Base-by-base conservation (phyloP, 495 filamentous ascomycete genomes). In the Daldinia bambusicola region DNA sequence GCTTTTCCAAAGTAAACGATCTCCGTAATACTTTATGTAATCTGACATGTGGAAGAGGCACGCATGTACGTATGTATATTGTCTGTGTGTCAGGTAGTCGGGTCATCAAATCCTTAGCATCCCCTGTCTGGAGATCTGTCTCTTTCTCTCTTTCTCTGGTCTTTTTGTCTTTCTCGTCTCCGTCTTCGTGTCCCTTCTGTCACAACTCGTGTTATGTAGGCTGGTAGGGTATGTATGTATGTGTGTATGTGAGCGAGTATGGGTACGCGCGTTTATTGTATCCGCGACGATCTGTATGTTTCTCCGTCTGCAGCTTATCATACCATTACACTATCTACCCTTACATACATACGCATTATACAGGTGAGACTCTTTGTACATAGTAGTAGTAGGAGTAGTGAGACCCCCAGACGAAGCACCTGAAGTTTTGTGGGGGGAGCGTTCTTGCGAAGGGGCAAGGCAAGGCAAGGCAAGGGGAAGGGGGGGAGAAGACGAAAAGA, bases 281-380 rank as follows among this genome's bases (percentile, higher is more conserved):
- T 60, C 70, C 31, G 64, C 70, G 70, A 65, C 64, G 70, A 69
- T 73, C 65, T 62, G 50, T 72, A 73, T 48, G 64, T 64, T 22
- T 61, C 67, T 61, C 67, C 34, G 6, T 53, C 61, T 68, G 63
- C 62, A 57, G 65, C 70, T 73, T 73, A 73, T 69, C 66, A 69
- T 73, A 57, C 65, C 70, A 73, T 73, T 73, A 73, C 65, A 69
- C 20, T 69, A 73, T 68, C 63, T 62, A 61, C 32, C 36, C 56
- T 36, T 18, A 60, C 61, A 55, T 37, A 63, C 37, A 20, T 20
- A 48, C 6, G 41, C 43, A 20, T 36, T 7, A 36, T 10, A 18
- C 43, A 48, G 16, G 43, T 53, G 31, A 26, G 26, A 26, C 26
- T 26, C 3, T 26, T 26, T 26, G 26, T 26, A n/a, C n/a, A n/a